These are phyloP conservation scores for Albatrellus ellisii DNA, from an alignment of 768 basidiomycete genomes.

Conservation along the genomic window DNA sequence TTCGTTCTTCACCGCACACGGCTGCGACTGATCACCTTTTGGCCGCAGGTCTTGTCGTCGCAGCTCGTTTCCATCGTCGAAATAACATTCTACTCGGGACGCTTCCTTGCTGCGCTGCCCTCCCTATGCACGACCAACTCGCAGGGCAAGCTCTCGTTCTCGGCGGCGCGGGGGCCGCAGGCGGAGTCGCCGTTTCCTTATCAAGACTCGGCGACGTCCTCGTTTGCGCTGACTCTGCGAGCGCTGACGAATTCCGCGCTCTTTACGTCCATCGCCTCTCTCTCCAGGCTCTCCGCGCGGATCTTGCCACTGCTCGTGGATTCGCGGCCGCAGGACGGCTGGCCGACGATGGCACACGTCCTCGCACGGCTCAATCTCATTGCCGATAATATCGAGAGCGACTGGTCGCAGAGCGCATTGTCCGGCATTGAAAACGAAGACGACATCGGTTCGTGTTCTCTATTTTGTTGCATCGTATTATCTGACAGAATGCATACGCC, in stretches of 20 bases:
- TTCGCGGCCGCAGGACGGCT: slow-evolving; percentile 14
- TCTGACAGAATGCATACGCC: slow-evolving; percentile 1
- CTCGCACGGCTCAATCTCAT: slow-evolving; percentile 13
- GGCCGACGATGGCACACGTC: slow-evolving; percentile 16
- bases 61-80: slow-evolving; percentile 30
- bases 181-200: slow-evolving; percentile 7
- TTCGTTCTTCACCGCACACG: slow-evolving; percentile 3
- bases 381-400: slow-evolving; percentile 14
- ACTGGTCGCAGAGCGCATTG: slow-evolving; percentile 20
- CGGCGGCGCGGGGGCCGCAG: not conserved
- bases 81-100: slow-evolving; percentile 41
- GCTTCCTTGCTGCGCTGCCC: slow-evolving; percentile 35
- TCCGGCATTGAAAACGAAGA: slow-evolving; percentile 17
- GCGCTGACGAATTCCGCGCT: slow-evolving; percentile 12
- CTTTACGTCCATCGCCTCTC: slow-evolving; percentile 16
- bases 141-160: slow-evolving; percentile 8
- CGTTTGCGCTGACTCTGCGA: slow-evolving; percentile 10
- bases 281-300: slow-evolving; percentile 15
- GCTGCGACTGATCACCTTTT: slow-evolving; percentile 1
- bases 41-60: slow-evolving; percentile 23
- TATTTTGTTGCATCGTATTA: not conserved
- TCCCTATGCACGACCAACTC: slow-evolving; percentile 18
- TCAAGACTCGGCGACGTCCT: slow-evolving; percentile 2
- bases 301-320: slow-evolving; percentile 17
- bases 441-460: slow-evolving; percentile 16